These are phyloP conservation scores for Cyclocybe aegerita DNA, from an alignment of 768 basidiomycete genomes.

Conservation along the genomic window DNA sequence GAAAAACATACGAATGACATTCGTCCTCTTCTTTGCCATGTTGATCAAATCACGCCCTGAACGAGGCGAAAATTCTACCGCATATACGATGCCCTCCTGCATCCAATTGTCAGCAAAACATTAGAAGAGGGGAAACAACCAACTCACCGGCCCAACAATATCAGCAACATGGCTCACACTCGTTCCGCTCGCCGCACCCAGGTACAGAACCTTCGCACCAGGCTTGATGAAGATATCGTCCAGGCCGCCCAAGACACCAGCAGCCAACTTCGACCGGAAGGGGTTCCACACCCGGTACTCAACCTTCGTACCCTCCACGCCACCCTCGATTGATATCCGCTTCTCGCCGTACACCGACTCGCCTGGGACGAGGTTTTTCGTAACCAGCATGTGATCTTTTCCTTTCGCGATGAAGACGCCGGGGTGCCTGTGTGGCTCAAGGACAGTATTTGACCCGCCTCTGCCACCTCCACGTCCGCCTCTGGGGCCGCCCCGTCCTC, in stretches of 20 bases:
- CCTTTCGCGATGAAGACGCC: slow-evolving; percentile 97
- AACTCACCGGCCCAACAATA: slow-evolving; percentile 90
- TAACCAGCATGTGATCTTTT: slow-evolving; percentile 96
- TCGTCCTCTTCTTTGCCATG: slow-evolving; percentile 99
- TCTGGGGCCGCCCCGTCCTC: slow-evolving; percentile 40
- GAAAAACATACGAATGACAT: slow-evolving; percentile 84
- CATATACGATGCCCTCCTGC: slow-evolving; percentile 95
- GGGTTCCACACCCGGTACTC: slow-evolving; percentile 99
- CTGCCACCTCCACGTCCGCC: slow-evolving; percentile 70
- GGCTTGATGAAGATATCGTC: slow-evolving; percentile 92
- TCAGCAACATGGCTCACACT: slow-evolving; percentile 99
- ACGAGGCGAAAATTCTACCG: slow-evolving; percentile 95
- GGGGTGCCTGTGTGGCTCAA: slow-evolving; percentile 93
- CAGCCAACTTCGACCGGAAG: slow-evolving; percentile 95
- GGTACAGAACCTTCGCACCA: slow-evolving; percentile 94
- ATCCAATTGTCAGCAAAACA: slow-evolving; percentile 2
- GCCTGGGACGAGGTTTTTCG: slow-evolving; percentile 96
- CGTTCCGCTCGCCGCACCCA: slow-evolving; percentile 97
- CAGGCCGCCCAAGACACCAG: slow-evolving; percentile 93
- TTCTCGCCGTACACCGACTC: slow-evolving; percentile 99
- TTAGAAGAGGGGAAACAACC: slow-evolving; percentile 5
- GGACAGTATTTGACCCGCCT: slow-evolving; percentile 85
- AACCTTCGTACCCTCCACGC: slow-evolving; percentile 77
- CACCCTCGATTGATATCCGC: slow-evolving; percentile 83
- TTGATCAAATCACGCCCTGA: slow-evolving; percentile 97